phyloP scores from a whole-genome alignment of 2,329 filamentous ascomycete species.

The Alternaria novae-zelandiae region DNA sequence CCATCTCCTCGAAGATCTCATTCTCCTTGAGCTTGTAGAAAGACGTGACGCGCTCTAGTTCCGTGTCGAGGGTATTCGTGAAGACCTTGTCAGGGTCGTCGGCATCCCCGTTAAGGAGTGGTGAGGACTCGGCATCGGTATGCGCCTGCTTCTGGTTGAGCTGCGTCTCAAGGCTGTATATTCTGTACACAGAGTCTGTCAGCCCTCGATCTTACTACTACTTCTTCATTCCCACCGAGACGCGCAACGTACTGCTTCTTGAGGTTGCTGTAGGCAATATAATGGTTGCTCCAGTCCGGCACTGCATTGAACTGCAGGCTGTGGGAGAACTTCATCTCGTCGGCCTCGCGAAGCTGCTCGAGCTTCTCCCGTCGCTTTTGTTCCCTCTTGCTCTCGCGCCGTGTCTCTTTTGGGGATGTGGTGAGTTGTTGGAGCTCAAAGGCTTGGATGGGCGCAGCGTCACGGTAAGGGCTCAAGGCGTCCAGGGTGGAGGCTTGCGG shows the following conservation, averaged over 20 bases:
- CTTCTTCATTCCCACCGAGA: accelerated
- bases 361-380: constrained; percentile 68
- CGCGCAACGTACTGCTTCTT: constrained; percentile 83
- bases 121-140: constrained; percentile 80
- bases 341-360: constrained; percentile 71
- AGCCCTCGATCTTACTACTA: constrained; percentile 14
- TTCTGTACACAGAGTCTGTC: constrained; percentile 60
- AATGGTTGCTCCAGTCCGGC: constrained; percentile 98
- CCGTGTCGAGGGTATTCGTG: constrained; percentile 78
- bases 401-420: neutral
- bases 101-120: constrained; percentile 71
- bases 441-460: constrained; percentile 24
- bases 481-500: constrained; percentile 34
- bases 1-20: constrained; percentile 83
- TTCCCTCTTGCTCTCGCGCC: constrained; percentile 33
- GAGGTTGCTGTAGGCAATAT: constrained; percentile 97
- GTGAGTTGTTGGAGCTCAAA: constrained; percentile 43
- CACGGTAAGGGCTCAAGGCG: constrained; percentile 24
- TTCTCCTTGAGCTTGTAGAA: constrained; percentile 91
- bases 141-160: constrained; percentile 66
- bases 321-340: constrained; percentile 99
- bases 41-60: constrained; percentile 90
- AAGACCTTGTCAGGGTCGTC: constrained; percentile 83
- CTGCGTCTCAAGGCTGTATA: constrained; percentile 92
- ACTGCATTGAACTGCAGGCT: constrained; percentile 99